Conservation (phyloP, 2,329 filamentous ascomycete genomes). For the Neofusicoccum sp. region DNA sequence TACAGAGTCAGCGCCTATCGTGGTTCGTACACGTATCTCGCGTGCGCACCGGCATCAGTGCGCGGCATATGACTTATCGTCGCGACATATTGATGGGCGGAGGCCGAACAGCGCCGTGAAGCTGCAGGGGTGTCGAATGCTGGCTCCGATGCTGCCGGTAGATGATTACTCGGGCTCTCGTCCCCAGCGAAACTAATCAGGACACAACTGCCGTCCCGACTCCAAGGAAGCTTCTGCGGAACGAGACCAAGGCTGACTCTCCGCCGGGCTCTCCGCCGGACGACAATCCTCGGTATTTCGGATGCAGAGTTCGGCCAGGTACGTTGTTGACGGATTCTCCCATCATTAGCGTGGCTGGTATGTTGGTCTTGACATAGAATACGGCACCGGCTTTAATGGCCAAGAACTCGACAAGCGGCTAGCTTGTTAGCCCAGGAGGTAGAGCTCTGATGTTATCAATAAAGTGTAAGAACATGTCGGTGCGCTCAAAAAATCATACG, state of each 20-base stretch:
- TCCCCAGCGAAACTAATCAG: neutral
- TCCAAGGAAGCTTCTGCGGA: conserved; percentile 52
- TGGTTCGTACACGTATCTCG: neutral
- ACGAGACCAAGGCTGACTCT: conserved; percentile 52
- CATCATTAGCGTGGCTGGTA: conserved; percentile 57
- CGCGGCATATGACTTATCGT: conserved; percentile 1
- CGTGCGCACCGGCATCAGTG: neutral
- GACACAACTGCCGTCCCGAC: conserved; percentile 44
- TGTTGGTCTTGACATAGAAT: conserved; percentile 58
- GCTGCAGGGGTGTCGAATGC: conserved; percentile 30
- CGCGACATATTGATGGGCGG: neutral
- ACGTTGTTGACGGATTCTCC: conserved; percentile 54
- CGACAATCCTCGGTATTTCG: conserved; percentile 47
- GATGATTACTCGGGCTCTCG: neutral
- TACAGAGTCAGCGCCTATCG: neutral
- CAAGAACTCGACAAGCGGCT: conserved; percentile 43
- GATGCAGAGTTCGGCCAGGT: conserved; percentile 54
- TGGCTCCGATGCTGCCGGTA: conserved; percentile 41
- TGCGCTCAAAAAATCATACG: too few species aligned
- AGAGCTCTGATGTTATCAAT: conserved; percentile 14
- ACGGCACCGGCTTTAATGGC: conserved; percentile 49
- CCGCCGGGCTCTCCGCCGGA: conserved; percentile 56
- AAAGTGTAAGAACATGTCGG: neutral
- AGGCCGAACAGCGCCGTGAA: conserved; percentile 6
- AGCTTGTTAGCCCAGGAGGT: neutral